Base-by-base conservation (phyloP, 306 rosid genomes). In the Ochetophila trinervis region DNA sequence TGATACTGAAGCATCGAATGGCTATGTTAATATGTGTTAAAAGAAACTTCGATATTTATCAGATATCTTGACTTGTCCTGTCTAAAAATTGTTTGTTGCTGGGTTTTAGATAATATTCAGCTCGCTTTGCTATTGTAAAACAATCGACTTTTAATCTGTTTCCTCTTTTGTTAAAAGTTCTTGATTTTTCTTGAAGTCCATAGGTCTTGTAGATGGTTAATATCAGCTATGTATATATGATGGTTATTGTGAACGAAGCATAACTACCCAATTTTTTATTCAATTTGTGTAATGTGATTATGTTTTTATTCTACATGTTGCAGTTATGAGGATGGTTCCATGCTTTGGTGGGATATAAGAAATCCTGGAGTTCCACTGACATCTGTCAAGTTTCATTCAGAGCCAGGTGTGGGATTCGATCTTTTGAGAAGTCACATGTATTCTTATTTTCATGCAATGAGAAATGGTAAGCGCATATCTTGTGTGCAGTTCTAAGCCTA, bases 311-410 rank as follows among this genome's bases (percentile, higher is more conserved):
- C 59, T 13, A 47, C 72, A 56, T 74, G 71, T 50, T 72, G 75
- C 72, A 93, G 98, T 62, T 90, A 86, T 55, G 96, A 91, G 79
- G 97, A 93, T 60, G 98, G 97, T 57, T 84, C 94, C 71, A 89
- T 93, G 97, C 96, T 89, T 71, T 93, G 90, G 97, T 87, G 98
- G 98, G 98, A 93, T 81, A 36, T 90, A 68, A 79, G 97, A 75
- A 81, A 90, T 69, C 87, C 85, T 0, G 73, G 80, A 40, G 74
- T 68, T 74, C 98, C 97, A 45, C 1, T 86, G 65, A 76, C 94
- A 48, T 81, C 84, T 50, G 96, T 87, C 51, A 90, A 86, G 77
- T 89, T 85, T 62, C 98, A 93, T 78, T 81, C 91, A 66, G 97
- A 93, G 69, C 94, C 98, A 76, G 90, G 98, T 93, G 37, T 66